Evolutionary conservation across 306 rosid genomes (phyloP), one percentile per base, ranked within the genome.

Genomic region (Cicer chorassanicum): DNA sequence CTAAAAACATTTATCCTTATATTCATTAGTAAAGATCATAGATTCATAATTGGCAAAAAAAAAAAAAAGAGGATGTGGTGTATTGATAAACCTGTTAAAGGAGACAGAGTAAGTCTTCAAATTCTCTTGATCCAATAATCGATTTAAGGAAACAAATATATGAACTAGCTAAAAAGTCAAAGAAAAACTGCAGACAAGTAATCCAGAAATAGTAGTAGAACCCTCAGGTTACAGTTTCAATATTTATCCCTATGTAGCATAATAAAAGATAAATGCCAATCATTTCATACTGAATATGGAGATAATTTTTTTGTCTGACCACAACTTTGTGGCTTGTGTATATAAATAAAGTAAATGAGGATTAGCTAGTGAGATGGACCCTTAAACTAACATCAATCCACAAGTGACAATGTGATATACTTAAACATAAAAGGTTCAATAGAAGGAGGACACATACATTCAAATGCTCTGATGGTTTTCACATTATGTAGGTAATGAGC

Each of bases 371-470:
- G 70, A 44, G 60, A 50, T 39, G 65, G 76, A 82, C 78, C 67
- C 78, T 70, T 42, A 79, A 70, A 76, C 72, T 48, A 54, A 61
- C 68, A 60, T 51, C 7, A 65, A 61, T 11, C 21, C 82, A 55
- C 81, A 80, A 75, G 71, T 69, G 73, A 79, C 53, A 65, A 80
- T 78, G 73, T 69, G 70, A 79, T 65, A 56, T 40, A 63, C 29
- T 38, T 74, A 42, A 77, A 54, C 74, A 45, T n/a, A 48, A 54
- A 60, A 79, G 29, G 10, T 72, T 64, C 63, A 41, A 56, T 40
- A 71, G 68, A 74, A 73, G 65, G 70, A 83, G 62, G 68, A 74
- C 55, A 67, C 36, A 11, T 56, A 48, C 39, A 41, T 59, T 62
- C 18, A 60, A 73, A 72, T 51, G 43, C 78, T 65, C 53, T 42